A percentile compares a stretch with the other conserved stretches of the same genome.
phyloP scores from a whole-genome alignment of 768 basidiomycete species.

The Kwoniella shandongensis region DNA sequence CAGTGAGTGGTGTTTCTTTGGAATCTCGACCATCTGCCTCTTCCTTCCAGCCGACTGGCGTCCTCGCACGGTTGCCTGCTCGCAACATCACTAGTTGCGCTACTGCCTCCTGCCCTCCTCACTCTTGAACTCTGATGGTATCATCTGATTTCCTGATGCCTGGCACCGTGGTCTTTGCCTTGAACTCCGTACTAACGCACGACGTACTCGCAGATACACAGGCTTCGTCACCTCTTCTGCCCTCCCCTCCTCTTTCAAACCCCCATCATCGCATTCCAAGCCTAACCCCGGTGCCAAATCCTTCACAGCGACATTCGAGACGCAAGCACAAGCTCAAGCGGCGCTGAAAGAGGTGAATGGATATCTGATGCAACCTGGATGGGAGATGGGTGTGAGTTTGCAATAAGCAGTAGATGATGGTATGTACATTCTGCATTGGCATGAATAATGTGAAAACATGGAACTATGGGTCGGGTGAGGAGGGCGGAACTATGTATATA shows the following conservation, averaged over 20 bases:
- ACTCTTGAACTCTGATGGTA: no score
- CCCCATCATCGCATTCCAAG: slow-evolving; percentile 33
- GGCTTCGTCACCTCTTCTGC: slow-evolving; percentile 69
- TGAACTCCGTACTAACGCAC: no score
- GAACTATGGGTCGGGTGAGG: no score
- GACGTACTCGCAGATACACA: slow-evolving; percentile 83
- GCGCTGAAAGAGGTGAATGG: slow-evolving; percentile 82
- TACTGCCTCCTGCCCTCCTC: no score
- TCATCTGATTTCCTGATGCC: not conserved
- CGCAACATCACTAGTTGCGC: not conserved
- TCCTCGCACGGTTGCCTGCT: not conserved
- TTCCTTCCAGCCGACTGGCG: not conserved
- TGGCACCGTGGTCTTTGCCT: slow-evolving; percentile 3
- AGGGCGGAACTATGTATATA: no score
- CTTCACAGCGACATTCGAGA: slow-evolving; percentile 77
- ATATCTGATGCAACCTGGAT: slow-evolving; percentile 68
- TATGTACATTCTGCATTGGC: not conserved
- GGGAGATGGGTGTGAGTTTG: slow-evolving; percentile 46
- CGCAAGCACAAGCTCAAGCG: slow-evolving; percentile 67
- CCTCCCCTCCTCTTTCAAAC: slow-evolving; percentile 55
- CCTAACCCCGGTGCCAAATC: slow-evolving; percentile 62
- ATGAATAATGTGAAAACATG: not conserved
- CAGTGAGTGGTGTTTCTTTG: slow-evolving; percentile 67
- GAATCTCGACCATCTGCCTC: not conserved
- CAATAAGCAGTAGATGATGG: slow-evolving; percentile 14